These are phyloP conservation scores for Annulohypoxylon moriforme DNA, from an alignment of 495 filamentous ascomycete species.

Conservation along the genomic window DNA sequence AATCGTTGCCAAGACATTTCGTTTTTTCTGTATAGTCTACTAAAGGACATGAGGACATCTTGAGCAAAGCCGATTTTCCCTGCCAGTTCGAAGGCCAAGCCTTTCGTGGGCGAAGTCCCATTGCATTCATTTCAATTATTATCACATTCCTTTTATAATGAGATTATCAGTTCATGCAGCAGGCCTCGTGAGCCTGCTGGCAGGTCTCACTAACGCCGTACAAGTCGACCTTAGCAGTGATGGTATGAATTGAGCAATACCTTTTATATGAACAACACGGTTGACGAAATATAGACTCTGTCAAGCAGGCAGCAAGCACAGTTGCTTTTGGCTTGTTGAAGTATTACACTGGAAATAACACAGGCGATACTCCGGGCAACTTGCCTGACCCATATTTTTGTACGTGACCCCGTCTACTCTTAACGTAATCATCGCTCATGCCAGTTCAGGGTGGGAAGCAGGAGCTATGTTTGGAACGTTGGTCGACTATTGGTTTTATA, in stretches of 20 bases:
- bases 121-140: slow-evolving; percentile 9
- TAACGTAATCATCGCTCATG: slow-evolving; percentile 18
- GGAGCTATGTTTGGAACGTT: slow-evolving; percentile 81
- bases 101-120: slow-evolving; percentile 26
- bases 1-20: background rate
- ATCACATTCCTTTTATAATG: slow-evolving; percentile 39
- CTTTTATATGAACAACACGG: background rate
- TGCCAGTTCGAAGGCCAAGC: slow-evolving; percentile 32
- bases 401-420: slow-evolving; percentile 35
- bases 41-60: slow-evolving; percentile 34
- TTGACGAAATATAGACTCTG: slow-evolving; percentile 48
- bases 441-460: slow-evolving; percentile 72
- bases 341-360: slow-evolving; percentile 77
- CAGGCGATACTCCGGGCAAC: slow-evolving; percentile 77
- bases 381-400: slow-evolving; percentile 81
- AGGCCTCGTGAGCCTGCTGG: slow-evolving; percentile 43
- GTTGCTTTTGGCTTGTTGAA: slow-evolving; percentile 59
- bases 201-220: slow-evolving; percentile 39
- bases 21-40: slow-evolving; percentile 1
- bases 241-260: slow-evolving; percentile 10
- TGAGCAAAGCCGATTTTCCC: slow-evolving; percentile 14
- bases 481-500: slow-evolving; percentile 87
- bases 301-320: slow-evolving; percentile 57
- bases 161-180: slow-evolving; percentile 27
- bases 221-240: slow-evolving; percentile 34